These are phyloP conservation scores for Geopyxis carbonaria DNA, from an alignment of 495 filamentous ascomycete genomes.

Conservation along the genomic window DNA sequence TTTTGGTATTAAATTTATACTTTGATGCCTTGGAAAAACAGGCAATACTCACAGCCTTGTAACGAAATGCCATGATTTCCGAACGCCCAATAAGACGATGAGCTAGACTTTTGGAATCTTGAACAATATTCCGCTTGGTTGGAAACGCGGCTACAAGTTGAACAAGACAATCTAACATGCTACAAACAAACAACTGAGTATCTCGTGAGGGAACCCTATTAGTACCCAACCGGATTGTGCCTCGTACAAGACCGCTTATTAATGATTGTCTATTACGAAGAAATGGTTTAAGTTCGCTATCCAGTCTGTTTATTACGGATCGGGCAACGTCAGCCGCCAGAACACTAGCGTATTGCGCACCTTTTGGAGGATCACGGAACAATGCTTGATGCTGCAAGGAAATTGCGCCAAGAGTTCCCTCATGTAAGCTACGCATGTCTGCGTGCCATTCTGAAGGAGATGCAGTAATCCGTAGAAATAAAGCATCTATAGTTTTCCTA, in stretches of 20 bases:
- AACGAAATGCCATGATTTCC: constrained; percentile 16
- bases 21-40: not conserved
- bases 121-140: constrained; percentile 15
- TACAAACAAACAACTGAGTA: constrained; percentile 20
- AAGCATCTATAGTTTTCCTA: constrained; percentile 13
- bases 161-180: constrained; percentile 20
- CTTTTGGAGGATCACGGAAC: constrained; percentile 12
- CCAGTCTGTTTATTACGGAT: constrained; percentile 18
- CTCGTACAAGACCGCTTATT: not conserved
- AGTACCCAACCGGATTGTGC: not conserved
- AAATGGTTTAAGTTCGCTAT: constrained; percentile 11
- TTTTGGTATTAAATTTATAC: not conserved
- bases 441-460: constrained; percentile 22
- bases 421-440: constrained; percentile 21
- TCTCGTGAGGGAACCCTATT: constrained; percentile 9
- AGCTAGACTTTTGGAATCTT: constrained; percentile 15
- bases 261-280: not conserved
- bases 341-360: constrained; percentile 17
- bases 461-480: constrained; percentile 20
- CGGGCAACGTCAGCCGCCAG: constrained; percentile 16
- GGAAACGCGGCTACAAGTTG: constrained; percentile 20
- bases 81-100: constrained; percentile 19
- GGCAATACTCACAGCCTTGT: constrained; percentile 20
- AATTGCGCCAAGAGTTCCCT: constrained; percentile 17
- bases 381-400: constrained; percentile 21